Conservation (phyloP, 2,329 filamentous ascomycete species). For the Cladophialophora psammophila region DNA sequence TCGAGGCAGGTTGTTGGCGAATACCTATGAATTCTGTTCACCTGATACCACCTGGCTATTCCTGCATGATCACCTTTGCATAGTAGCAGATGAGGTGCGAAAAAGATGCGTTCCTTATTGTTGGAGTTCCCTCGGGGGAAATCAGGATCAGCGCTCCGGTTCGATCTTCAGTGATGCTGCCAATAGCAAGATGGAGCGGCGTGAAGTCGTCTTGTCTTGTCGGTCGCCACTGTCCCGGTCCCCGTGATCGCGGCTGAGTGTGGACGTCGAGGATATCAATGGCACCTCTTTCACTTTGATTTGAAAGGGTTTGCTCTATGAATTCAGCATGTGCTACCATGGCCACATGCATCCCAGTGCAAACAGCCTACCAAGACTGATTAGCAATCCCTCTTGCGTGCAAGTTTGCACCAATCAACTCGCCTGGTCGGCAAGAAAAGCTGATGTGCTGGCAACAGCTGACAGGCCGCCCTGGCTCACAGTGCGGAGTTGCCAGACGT, state of each 20-base stretch:
- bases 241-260: not conserved
- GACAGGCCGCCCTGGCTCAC: constrained; percentile 29
- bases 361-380: constrained; percentile 4
- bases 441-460: constrained; percentile 37
- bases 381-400: constrained; percentile 15
- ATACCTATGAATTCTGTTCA: not conserved
- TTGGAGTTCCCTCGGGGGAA: not conserved
- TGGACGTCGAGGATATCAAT: not conserved
- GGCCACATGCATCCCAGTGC: not conserved
- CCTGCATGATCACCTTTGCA: not conserved
- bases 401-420: constrained; percentile 31
- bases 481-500: constrained; percentile 21
- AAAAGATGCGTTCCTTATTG: not conserved
- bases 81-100: not conserved
- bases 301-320: not conserved
- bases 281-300: not conserved
- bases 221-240: not conserved
- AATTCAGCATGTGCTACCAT: not conserved
- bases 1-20: not conserved
- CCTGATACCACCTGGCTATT: not conserved
- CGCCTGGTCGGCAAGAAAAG: constrained; percentile 26
- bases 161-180: constrained; percentile 19
- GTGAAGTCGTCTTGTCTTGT: not conserved
- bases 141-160: constrained; percentile 5
- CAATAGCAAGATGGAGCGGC: constrained; percentile 10